A percentile compares a stretch with the other conserved stretches of the same genome.
Evolutionary conservation across 2,329 filamentous ascomycete species (phyloP).

Genomic region (Hymenoscyphus salicellus): DNA sequence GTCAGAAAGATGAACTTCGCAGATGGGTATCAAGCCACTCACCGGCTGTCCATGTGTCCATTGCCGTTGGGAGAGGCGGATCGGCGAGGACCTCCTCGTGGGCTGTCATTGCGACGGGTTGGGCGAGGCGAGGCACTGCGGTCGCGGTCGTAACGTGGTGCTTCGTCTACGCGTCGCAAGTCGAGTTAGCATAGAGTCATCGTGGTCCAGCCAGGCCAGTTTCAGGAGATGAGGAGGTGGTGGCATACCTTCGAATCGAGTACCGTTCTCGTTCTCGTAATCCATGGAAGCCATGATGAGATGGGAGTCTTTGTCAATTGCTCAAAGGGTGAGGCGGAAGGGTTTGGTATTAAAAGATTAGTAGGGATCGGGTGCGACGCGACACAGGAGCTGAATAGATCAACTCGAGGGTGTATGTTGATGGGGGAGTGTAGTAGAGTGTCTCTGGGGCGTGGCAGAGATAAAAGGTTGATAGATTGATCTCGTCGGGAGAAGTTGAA

Average conservation of each 20-base stretch:
- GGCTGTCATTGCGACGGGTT: constrained; percentile 52
- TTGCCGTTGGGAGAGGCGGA: constrained; percentile 60
- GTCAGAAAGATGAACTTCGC: constrained; percentile 9
- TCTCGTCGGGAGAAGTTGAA: constrained; percentile 3
- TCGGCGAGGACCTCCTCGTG: constrained; percentile 58
- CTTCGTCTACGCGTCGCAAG: constrained; percentile 50
- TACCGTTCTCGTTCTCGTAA: constrained; percentile 65
- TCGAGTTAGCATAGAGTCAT: constrained; percentile 18
- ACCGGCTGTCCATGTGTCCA: constrained; percentile 47
- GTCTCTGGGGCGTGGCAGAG: constrained; percentile 9
- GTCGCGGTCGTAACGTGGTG: constrained; percentile 64
- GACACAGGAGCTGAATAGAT: constrained; percentile 7
- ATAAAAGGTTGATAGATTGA: constrained; percentile 12
- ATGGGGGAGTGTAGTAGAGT: background rate
- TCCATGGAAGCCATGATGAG: constrained; percentile 58
- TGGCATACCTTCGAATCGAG: constrained; percentile 61
- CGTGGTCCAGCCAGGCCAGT: background rate
- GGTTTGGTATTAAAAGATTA: background rate
- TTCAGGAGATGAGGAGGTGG: background rate
- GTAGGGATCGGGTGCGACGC: background rate
- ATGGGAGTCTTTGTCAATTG: constrained; percentile 17
- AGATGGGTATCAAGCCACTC: constrained; percentile 24
- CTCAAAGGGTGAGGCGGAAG: constrained; percentile 6
- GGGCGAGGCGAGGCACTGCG: constrained; percentile 64
- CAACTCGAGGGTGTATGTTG: constrained; percentile 4